phyloP scores from a whole-genome alignment of 1,139 yeast species.

The Blastobotrys apis region DNA sequence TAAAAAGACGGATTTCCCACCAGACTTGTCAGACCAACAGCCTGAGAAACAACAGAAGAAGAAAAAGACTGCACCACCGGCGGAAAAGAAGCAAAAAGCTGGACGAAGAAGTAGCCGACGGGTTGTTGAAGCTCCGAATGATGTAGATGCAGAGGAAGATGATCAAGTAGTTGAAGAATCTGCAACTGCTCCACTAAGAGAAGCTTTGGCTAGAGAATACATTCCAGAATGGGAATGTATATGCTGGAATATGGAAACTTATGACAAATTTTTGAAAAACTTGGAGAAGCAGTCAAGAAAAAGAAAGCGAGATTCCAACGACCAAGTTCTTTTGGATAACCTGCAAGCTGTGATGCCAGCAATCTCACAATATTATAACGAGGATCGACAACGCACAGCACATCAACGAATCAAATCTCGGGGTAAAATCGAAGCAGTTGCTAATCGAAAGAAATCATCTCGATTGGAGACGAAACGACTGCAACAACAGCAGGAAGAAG shows the following conservation, averaged over 20 bases:
- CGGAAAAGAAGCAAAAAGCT: slow-evolving; percentile 15
- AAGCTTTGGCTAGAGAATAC: slow-evolving; percentile 17
- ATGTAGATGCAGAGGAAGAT: slow-evolving; percentile 15
- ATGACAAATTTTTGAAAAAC: slow-evolving; percentile 28
- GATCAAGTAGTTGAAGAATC: slow-evolving; percentile 18
- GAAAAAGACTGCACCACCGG: too few relatives aligned
- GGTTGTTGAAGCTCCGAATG: slow-evolving; percentile 9
- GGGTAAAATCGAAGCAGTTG: slow-evolving; percentile 25
- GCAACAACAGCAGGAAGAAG: slow-evolving; percentile 23
- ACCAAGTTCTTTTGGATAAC: slow-evolving; percentile 13
- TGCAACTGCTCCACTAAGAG: slow-evolving; percentile 20
- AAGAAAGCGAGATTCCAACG: slow-evolving; percentile 14
- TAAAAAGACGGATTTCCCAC: slow-evolving; percentile 14
- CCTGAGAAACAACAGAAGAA: neutral
- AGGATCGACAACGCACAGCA: slow-evolving; percentile 25
- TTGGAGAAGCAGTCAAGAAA: slow-evolving; percentile 17
- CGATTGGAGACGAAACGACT: slow-evolving; percentile 28
- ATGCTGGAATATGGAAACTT: slow-evolving; percentile 32
- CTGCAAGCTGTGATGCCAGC: slow-evolving; percentile 29
- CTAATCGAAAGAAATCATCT: slow-evolving; percentile 31
- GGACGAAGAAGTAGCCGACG: neutral
- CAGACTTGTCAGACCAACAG: slow-evolving; percentile 7
- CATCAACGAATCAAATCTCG: slow-evolving; percentile 26
- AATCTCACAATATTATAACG: slow-evolving; percentile 30
- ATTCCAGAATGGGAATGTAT: slow-evolving; percentile 33